Base-by-base conservation (phyloP, 2,329 filamentous ascomycete species). In the Rhinocladiella mackenziei region DNA sequence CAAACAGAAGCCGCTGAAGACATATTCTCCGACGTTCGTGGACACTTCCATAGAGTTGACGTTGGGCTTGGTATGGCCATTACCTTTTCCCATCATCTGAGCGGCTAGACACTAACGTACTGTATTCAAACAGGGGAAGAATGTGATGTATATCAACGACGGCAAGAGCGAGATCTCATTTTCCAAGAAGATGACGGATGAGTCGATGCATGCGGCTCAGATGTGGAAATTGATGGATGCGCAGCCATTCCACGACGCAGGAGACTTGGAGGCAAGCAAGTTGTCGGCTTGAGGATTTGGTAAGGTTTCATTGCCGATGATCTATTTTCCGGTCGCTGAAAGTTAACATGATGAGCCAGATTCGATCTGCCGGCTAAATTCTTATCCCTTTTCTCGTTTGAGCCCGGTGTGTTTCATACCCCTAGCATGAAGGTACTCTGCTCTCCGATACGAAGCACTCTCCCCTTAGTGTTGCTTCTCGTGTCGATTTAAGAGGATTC, bases 41-140 rank as follows among this genome's bases (percentile, higher is more conserved):
- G 74, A 78, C 37, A 68, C 67, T 0, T 60, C 69, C 4, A 78
- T 77, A 44, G 76, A 77, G 56, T 54, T 79, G 52, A 78, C 75
- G 0, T 58, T 78, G 5, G 75, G 75, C 7, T 50, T 77, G 58
- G 50, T 50, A 30, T 41, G 50, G 49, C 10, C 4, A 22, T 11
- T 26, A 20, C 39, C 8, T 9, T 7, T 30, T 11, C 28, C 19
- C 9, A 26, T 18, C 25, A 15, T 9, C n/a, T 2, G 25, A 34
- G 34, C 7, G 9, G 33, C 40, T 31, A 17, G 17, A 8, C 32
- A 19, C 18, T 13, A 7, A 15, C 9, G 17, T 11, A 10, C 18
- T 35, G 25, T 20, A 13, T 9, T 25, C 2, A 29, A 4, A 25
- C 25, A 50, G 46, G 40, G 39, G 6, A 46, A 50, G 17, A 47